Base-by-base conservation (phyloP, 768 basidiomycete species). In the Boletus rufocinnamomeus region DNA sequence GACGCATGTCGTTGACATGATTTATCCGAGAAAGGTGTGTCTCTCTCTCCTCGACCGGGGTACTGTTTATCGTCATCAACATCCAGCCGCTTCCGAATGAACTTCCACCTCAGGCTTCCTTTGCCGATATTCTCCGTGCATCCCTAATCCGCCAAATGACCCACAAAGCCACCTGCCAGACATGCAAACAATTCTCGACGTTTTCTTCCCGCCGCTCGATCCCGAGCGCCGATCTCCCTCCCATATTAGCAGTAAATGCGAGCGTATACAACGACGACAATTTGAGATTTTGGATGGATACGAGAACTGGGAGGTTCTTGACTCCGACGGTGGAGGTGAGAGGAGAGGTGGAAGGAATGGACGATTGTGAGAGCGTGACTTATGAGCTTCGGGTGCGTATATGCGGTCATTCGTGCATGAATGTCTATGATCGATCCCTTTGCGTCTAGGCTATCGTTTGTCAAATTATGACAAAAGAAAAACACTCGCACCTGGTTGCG, bases 191-290 rank as follows among this genome's bases (percentile, higher is more conserved):
- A 38, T 86, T 89, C 65, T 74, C 89, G 2, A 86, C 79, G 16
- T 89, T 96, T 60, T 82, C 85, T 40, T 86, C 86, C 35, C 80
- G 81, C 41, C 85, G 91, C 14, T 86, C 84, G 2, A 84, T 89
- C 37, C 74, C 85, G 19, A 80, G 84, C 13, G 70, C 74, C 48
- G 83, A 87, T 55, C 76, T 98, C 1, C 97, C 97, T 0, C 88
- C 93, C 0, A 79, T 98, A 21, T 75, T 99, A 13, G 87, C 91
- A 0, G 73, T 99, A 62, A 98, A 98, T 72, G 87, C 95, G 1
- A 85, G 84, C 34, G 87, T 92, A 1, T 84, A 87, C 57, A 87
- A 85, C 23, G 84, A 91, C 1, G 95, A 96, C 19, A 83, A 81
- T 38, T 67, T 88, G 34, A 82, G 80, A 49, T 77, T 83, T 62